phyloP scores from a whole-genome alignment of 371 early-diverging fungal species.

The Lichtheimia corymbifera region DNA sequence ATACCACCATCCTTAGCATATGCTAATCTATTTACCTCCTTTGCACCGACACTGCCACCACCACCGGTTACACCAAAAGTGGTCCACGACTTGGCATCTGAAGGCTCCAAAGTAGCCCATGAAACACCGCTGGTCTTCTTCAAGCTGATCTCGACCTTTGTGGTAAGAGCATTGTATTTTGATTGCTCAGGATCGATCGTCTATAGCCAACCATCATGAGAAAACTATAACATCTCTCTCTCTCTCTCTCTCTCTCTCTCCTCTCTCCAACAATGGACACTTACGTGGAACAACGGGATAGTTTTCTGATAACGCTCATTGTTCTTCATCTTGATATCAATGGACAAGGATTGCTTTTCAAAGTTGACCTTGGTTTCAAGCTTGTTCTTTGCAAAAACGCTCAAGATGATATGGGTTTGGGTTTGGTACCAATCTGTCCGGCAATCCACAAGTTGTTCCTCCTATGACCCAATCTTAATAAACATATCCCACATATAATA shows the following conservation, averaged over 20 bases:
- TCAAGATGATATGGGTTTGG: conserved; percentile 77
- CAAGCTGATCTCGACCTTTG: conserved; percentile 87
- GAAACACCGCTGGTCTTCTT: conserved; percentile 84
- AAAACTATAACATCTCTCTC: neutral
- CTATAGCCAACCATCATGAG: conserved; percentile 21
- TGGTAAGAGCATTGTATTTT: conserved; percentile 72
- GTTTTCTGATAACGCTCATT: conserved; percentile 64
- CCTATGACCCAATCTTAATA: neutral
- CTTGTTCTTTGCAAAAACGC: conserved; percentile 91
- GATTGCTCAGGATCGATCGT: conserved; percentile 70
- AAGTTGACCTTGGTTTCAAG: conserved; percentile 70
- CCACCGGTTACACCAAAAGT: conserved; percentile 84
- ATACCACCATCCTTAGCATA: neutral
- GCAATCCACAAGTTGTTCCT: conserved; percentile 70
- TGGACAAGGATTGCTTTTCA: conserved; percentile 23
- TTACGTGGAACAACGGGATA: conserved; percentile 60
- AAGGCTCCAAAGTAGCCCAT: conserved; percentile 85
- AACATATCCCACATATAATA: neutral
- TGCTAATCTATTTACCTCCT: conserved; percentile 37
- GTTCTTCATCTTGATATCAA: conserved; percentile 57
- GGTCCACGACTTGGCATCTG: conserved; percentile 72
- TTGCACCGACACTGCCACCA: conserved; percentile 60
- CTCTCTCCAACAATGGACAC: neutral
- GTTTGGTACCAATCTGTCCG: conserved; percentile 96
- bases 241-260: no score